Evolutionary conservation across 495 filamentous ascomycete species (phyloP).

Genomic region (Talaromyces wortmannii): DNA sequence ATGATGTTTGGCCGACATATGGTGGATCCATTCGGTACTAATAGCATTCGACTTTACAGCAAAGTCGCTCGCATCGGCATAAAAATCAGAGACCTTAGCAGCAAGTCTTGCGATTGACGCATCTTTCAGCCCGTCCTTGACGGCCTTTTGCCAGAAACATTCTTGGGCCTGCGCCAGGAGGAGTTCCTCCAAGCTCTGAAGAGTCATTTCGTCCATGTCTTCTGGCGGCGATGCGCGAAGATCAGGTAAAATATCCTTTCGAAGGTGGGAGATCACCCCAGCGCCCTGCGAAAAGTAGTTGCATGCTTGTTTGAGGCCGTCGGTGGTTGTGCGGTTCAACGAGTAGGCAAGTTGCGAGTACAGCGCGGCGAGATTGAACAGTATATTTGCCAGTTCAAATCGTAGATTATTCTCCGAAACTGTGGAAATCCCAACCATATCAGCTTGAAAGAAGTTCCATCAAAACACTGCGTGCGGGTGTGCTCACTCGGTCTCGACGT

Average conservation of each 20-base stretch:
- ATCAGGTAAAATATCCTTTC: constrained; percentile 73
- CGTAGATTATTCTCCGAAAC: constrained; percentile 87
- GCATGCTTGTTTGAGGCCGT: constrained; percentile 82
- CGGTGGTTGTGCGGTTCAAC: constrained; percentile 69
- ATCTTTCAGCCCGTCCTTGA: constrained; percentile 90
- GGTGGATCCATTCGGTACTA: constrained; percentile 95
- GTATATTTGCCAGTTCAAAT: constrained; percentile 89
- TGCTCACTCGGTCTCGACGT: constrained; percentile 58
- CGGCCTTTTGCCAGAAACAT: constrained; percentile 97
- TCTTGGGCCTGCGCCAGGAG: constrained; percentile 91
- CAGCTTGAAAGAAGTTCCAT: neutral
- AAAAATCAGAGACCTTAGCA: constrained; percentile 87
- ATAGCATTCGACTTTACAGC: constrained; percentile 84
- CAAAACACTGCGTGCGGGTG: neutral
- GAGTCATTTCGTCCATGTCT: constrained; percentile 87
- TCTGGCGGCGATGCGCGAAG: constrained; percentile 81
- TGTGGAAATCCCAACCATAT: constrained; percentile 2
- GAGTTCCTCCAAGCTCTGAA: constrained; percentile 77
- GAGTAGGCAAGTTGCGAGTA: constrained; percentile 88
- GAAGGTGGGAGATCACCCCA: constrained; percentile 76
- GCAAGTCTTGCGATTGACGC: constrained; percentile 85
- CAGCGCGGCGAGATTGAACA: constrained; percentile 87
- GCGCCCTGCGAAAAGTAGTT: constrained; percentile 89
- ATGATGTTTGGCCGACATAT: constrained; percentile 94
- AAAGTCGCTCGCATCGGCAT: constrained; percentile 74